Conservation (phyloP, 164 flowering plant genomes). For the Berberis vulgaris region DNA sequence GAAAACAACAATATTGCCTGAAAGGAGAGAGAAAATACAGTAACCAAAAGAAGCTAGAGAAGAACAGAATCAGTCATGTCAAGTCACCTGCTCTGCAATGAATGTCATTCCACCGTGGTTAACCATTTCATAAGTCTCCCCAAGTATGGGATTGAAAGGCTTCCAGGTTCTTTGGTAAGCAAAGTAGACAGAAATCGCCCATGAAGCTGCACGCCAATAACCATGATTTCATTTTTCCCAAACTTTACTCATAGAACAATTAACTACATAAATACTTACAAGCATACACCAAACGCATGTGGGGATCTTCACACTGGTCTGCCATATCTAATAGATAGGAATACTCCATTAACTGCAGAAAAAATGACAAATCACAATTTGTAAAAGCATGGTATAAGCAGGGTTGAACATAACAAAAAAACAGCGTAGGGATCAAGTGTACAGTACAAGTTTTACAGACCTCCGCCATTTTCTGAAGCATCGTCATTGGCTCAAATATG, state of each 20-base stretch:
- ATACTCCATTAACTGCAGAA: slow-evolving; percentile 76
- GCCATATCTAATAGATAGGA: slow-evolving; percentile 74
- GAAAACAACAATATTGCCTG: not conserved
- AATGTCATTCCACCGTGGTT: slow-evolving; percentile 70
- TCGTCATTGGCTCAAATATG: slow-evolving; percentile 88
- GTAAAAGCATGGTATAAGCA: not conserved
- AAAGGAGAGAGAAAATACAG: not conserved
- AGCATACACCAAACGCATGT: slow-evolving; percentile 79
- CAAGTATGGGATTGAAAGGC: slow-evolving; percentile 89
- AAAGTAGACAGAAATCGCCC: slow-evolving; percentile 73
- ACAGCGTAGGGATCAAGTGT: not conserved
- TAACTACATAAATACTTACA: slow-evolving; percentile 30
- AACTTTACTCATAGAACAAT: not conserved
- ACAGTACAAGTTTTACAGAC: slow-evolving; percentile 23
- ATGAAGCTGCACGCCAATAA: slow-evolving; percentile 51
- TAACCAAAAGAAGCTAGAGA: not conserved
- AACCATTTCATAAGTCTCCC: slow-evolving; percentile 79
- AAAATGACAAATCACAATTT: too few species aligned
- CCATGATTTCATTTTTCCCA: not conserved
- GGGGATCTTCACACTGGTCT: slow-evolving; percentile 86
- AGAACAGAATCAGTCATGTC: not conserved
- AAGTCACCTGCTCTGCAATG: slow-evolving; percentile 67
- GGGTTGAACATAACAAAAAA: not conserved
- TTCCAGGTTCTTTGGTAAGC: slow-evolving; percentile 82
- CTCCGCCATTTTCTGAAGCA: slow-evolving; percentile 92